Conservation (phyloP, 2,329 filamentous ascomycete species). For the Aspergillus sp. region DNA sequence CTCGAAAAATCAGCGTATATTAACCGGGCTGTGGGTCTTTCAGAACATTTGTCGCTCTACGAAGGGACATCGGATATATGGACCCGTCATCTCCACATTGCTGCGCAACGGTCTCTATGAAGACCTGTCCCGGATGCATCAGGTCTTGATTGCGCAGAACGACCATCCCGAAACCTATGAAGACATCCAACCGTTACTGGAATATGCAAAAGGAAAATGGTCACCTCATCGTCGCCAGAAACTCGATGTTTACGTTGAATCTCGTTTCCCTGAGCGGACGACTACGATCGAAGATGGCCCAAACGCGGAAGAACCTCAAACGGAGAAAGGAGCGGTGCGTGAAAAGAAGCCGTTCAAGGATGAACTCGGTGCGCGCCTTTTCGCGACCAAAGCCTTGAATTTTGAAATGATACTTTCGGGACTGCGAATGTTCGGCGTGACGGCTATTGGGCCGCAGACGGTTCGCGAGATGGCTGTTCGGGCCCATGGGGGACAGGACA, state of each 20-base stretch:
- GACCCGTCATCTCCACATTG: slow-evolving; percentile 41
- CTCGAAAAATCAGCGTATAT: slow-evolving; percentile 8
- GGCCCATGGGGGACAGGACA: slow-evolving; percentile 55
- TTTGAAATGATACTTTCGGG: slow-evolving; percentile 70
- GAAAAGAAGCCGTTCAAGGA: slow-evolving; percentile 60
- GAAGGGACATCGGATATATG: slow-evolving; percentile 44
- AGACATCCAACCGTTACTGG: slow-evolving; percentile 42
- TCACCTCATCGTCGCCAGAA: slow-evolving; percentile 23
- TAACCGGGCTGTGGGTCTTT: slow-evolving; percentile 35
- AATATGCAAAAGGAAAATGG: slow-evolving; percentile 37
- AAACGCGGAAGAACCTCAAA: slow-evolving; percentile 1
- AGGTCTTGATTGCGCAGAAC: slow-evolving; percentile 39
- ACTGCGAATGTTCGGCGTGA: slow-evolving; percentile 68
- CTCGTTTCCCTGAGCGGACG: slow-evolving; percentile 15
- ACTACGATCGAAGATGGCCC: slow-evolving; percentile 12
- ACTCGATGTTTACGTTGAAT: slow-evolving; percentile 21
- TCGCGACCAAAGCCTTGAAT: slow-evolving; percentile 73
- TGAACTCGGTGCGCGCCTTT: slow-evolving; percentile 72
- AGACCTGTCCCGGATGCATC: slow-evolving; percentile 48
- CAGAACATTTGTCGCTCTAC: slow-evolving; percentile 42
- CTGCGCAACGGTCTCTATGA: slow-evolving; percentile 37
- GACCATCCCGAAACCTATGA: slow-evolving; percentile 44
- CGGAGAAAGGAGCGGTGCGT: slow-evolving; percentile 7
- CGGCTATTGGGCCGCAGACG: slow-evolving; percentile 71
- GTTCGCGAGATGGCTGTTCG: slow-evolving; percentile 74